phyloP scores from a whole-genome alignment of 1,139 yeast species.

The Suhomyces yuchorum region DNA sequence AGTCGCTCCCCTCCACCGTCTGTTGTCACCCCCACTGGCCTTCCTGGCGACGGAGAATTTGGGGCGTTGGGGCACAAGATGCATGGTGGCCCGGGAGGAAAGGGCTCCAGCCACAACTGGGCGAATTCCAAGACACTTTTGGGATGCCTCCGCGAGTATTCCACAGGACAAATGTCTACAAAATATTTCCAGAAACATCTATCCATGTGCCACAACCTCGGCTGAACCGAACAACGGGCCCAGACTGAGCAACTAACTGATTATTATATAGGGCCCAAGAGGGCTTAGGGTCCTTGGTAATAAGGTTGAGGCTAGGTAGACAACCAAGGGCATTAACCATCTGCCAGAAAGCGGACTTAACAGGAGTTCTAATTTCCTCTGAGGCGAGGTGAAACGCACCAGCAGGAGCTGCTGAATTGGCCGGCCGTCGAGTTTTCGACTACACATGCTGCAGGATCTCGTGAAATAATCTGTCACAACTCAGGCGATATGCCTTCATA shows the following conservation, averaged over 20 bases:
- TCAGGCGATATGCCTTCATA: too few relatives aligned
- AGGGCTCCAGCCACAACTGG: background rate
- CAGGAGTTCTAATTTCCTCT: too few relatives aligned
- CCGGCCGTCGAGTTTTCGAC: too few relatives aligned
- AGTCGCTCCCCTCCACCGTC: background rate
- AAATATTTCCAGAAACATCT: background rate
- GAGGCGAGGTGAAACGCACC: too few relatives aligned
- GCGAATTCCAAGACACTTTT: too few relatives aligned
- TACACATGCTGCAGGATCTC: too few relatives aligned
- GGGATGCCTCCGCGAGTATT: background rate
- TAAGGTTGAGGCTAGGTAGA: background rate
- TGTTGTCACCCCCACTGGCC: conserved; percentile 3
- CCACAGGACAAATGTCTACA: background rate
- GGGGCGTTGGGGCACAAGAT: background rate
- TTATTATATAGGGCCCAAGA: too few relatives aligned
- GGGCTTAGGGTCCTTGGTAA: background rate
- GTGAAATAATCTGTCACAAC: too few relatives aligned
- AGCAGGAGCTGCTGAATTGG: too few relatives aligned
- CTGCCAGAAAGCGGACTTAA: too few relatives aligned
- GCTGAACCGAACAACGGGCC: background rate
- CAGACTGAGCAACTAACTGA: background rate
- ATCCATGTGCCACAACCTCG: background rate
- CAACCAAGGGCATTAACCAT: too few relatives aligned
- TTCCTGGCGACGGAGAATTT: background rate
- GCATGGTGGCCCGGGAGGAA: background rate